phyloP scores from a whole-genome alignment of 257 asterid genomes.

The Capsicum chinense region DNA sequence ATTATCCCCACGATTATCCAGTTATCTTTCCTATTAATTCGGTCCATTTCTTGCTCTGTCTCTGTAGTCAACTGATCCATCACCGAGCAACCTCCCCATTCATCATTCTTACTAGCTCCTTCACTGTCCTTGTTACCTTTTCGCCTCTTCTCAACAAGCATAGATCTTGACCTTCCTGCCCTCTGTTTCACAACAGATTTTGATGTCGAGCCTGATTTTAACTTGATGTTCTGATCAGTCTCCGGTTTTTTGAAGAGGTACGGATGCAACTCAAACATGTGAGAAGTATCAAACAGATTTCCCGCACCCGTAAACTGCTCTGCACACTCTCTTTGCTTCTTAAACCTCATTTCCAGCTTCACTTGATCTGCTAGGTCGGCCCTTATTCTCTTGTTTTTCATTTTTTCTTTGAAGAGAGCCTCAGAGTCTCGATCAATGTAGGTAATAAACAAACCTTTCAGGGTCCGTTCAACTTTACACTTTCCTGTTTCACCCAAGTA shows the following conservation, averaged over 20 bases:
- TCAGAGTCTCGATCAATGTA: constrained; percentile 91
- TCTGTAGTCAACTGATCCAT: constrained; percentile 88
- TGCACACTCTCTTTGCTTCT: constrained; percentile 88
- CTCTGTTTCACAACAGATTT: constrained; percentile 47
- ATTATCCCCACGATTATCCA: constrained; percentile 87
- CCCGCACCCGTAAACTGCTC: constrained; percentile 52
- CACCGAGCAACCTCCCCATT: constrained; percentile 47
- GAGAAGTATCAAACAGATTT: constrained; percentile 36
- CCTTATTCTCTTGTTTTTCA: constrained; percentile 85
- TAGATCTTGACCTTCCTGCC: constrained; percentile 50
- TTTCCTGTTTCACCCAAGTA: constrained; percentile 80
- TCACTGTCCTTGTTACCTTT: constrained; percentile 46
- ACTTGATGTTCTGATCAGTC: constrained; percentile 59
- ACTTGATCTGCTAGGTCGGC: constrained; percentile 88
- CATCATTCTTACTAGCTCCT: constrained; percentile 27
- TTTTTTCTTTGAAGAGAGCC: constrained; percentile 82
- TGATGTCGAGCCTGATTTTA: constrained; percentile 60
- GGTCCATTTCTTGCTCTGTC: constrained; percentile 81
- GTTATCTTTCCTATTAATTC: constrained; percentile 83
- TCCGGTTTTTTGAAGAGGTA: constrained; percentile 56
- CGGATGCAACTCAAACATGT: constrained; percentile 42
- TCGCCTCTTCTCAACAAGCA: constrained; percentile 58
- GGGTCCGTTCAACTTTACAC: constrained; percentile 89
- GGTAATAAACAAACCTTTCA: constrained; percentile 94
- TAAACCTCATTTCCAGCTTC: constrained; percentile 83